Base-by-base conservation (phyloP, 192 early-diverging fungal species). In the Physocladia obscura region DNA sequence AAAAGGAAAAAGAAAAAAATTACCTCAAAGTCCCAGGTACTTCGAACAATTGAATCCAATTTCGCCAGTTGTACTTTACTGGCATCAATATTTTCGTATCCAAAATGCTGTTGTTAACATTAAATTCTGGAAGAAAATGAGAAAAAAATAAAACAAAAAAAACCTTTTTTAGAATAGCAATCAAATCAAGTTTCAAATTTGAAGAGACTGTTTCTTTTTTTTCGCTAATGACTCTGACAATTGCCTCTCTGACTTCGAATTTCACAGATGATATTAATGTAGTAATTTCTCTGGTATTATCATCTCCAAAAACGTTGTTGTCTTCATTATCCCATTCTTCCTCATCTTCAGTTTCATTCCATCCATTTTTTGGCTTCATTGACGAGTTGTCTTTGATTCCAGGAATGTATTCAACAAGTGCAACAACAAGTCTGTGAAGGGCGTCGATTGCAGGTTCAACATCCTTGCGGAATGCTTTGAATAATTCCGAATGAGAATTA, bases 361-460 rank as follows among this genome's bases (percentile, higher is more conserved):
- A n/a, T n/a, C n/a, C n/a, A n/a, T n/a, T n/a, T n/a, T n/a, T n/a
- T n/a, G n/a, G n/a, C n/a, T n/a, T n/a, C n/a, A 35, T 37, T 38
- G 21, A 19, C 49, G 30, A 6, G 5, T 2, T 34, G 6, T 29
- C 29, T 8, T 36, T 44, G 13, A 30, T 31, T 26, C 30, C n/a
- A 62, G 26, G 4, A 1, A 38, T 4, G 3, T n/a, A 34, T 24
- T n/a, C 56, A 59, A 51, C 24, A 6, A 24, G 40, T 24, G 38
- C 51, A 19, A 17, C 58, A 40, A 74, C 22, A 11, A 80, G 50
- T 6, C 79, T 27, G 30, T 77, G 70, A 19, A 81, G 39, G 3
- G 79, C 76, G 39, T 74, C 75, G 2, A 38, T 6, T 11, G 75
- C 69, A 17, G 69, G 49, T 36, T 81, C 79, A n/a, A 81, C 61